Base-by-base conservation (phyloP, 2,329 filamentous ascomycete genomes). In the Triangularia setosa region DNA sequence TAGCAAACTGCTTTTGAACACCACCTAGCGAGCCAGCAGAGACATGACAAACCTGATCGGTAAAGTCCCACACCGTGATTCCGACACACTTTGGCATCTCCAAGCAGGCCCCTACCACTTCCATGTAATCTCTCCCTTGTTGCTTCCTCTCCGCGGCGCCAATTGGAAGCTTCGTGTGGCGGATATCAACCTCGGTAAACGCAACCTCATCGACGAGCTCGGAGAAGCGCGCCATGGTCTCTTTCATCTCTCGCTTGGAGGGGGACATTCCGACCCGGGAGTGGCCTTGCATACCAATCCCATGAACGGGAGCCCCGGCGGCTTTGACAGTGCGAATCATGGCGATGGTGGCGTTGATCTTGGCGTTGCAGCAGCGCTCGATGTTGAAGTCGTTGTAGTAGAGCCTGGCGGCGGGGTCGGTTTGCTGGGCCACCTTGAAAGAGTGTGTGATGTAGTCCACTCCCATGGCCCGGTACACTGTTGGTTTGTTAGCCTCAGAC, bases 381-480 rank as follows among this genome's bases (percentile, higher is more conserved):
- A 69, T 64, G 60, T 65, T 67, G 64, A 65, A 69, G 53, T 69
- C 67, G 56, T 69, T 68, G 62, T 68, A 68, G 55, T 68, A 69
- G 60, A 69, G 65, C 44, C 61, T 66, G n/a, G 67, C 64, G 1
- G 9, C 5, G 23, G 65, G 67, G 52, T 67, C 65, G 12, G 66
- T 61, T n/a, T 53, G 27, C 18, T 66, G 64, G 1, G 67, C 65
- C 2, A 48, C 57, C n/a, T 64, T 64, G 61, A 69, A 69, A 2
- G 67, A 53, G 62, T 40, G 54, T 2, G 66, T 63, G 16, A 69
- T 67, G 62, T 66, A 67, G 35, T 64, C 62, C 1, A 64, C 5
- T 44, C 67, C 67, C 65, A 69, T 66, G 30, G 65, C 64, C 8
- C 57, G 53, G 60, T 69, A 69, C 62, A 68, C 66, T 64, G 7